Evolutionary conservation across 129 eudicot species (phyloP), one percentile per base, ranked within the genome.

Genomic region (Tagetes patula): DNA sequence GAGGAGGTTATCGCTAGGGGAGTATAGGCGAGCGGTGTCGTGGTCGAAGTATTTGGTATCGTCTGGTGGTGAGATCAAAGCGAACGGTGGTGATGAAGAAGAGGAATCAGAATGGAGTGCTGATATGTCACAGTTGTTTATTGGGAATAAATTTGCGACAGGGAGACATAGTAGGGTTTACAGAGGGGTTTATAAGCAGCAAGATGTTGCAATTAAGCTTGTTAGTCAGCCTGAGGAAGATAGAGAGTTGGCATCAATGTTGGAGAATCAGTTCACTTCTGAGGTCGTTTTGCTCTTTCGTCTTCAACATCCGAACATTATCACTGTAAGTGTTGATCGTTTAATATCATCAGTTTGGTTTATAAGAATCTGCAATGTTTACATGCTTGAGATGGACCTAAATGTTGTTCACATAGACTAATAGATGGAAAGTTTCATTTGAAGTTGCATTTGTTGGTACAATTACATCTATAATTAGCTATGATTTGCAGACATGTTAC

Each of bases 221-320:
- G 83, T 95, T 66, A 95, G 99, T 71, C 97, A 90, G 82, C 99
- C 99, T 14, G 89, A 95, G 69, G 99, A 95, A 55, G 96, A 95
- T 77, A 63, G 85, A 9, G 96, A 95, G 0, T 86, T 95, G 82
- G 99, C 99, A 50, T 81, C 89, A 39, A 70, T 72, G 48, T n/a
- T 95, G 80, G 99, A 94, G 71, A 74, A 71, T 5, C 96, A 95
- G 69, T 95, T 95, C 71, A 83, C 87, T 42, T 90, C 99, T 4
- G 99, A 95, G 68, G 97, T 88, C 45, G 85, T 87, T 1, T 80
- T 95, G 63, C 75, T 95, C 72, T 88, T 95, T 68, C 86, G 96
- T 48, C 73, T 95, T 43, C 82, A 75, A 43, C 99, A 95, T 82
- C 97, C 91, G 6, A 95, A 95, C 76, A 83, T 95, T 75, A 86